These are phyloP conservation scores for Aspergillus carbonarius DNA, from an alignment of 2,329 filamentous ascomycete genomes.

Conservation along the genomic window DNA sequence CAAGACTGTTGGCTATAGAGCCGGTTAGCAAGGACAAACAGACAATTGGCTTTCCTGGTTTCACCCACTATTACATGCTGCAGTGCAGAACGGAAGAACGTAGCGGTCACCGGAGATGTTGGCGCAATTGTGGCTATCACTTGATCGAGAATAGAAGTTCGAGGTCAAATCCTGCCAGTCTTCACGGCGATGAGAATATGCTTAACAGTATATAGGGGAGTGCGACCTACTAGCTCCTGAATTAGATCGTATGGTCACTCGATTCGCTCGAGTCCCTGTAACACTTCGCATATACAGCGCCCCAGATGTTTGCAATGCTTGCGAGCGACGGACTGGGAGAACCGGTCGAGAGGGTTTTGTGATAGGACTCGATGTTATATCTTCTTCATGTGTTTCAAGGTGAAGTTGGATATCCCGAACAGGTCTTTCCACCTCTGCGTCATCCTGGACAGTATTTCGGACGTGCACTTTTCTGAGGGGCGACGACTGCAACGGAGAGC, in stretches of 20 bases:
- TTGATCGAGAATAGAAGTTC: constrained; percentile 58
- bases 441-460: constrained; percentile 31
- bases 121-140: constrained; percentile 53
- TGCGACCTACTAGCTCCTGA: constrained; percentile 37
- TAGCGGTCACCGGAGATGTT: constrained; percentile 40
- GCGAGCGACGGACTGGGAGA: constrained; percentile 37
- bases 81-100: constrained; percentile 64
- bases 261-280: constrained; percentile 28
- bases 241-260: constrained; percentile 36
- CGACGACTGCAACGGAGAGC: constrained; percentile 52
- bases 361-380: constrained; percentile 16
- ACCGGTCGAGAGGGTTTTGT: constrained; percentile 27
- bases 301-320: constrained; percentile 37
- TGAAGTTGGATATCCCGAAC: constrained; percentile 30
- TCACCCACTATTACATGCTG: constrained; percentile 63
- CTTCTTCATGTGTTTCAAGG: constrained; percentile 14
- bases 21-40: constrained; percentile 12
- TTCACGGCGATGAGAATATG: constrained; percentile 25
- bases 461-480: constrained; percentile 46
- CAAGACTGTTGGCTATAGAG: constrained; percentile 59
- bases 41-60: not conserved
- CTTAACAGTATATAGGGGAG: not conserved
- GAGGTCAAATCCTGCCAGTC: constrained; percentile 61
- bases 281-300: constrained; percentile 42
- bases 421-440: constrained; percentile 28